These are phyloP conservation scores for Suillus ampliporus DNA, from an alignment of 768 basidiomycete genomes.

Conservation along the genomic window DNA sequence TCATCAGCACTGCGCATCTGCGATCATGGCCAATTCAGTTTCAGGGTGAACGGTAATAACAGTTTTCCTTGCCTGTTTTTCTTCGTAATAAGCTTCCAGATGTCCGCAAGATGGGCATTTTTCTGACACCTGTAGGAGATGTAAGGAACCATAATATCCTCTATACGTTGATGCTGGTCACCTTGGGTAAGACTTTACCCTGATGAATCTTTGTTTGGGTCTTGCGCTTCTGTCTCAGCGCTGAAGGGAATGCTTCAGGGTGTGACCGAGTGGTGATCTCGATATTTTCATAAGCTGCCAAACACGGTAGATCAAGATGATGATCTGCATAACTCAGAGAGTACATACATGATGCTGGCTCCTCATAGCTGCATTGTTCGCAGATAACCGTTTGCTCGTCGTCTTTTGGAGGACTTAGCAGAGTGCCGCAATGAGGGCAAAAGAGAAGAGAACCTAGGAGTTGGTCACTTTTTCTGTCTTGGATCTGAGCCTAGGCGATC, in stretches of 20 bases:
- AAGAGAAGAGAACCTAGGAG: slow-evolving; percentile 85
- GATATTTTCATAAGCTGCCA: slow-evolving; percentile 87
- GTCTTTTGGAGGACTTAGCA: slow-evolving; percentile 81
- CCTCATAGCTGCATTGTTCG: slow-evolving; percentile 86
- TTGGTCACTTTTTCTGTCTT: neutral
- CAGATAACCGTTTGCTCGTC: slow-evolving; percentile 79
- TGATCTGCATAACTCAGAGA: neutral
- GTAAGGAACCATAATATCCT: slow-evolving; percentile 2
- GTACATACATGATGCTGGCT: slow-evolving; percentile 86
- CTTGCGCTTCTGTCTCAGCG: slow-evolving; percentile 84
- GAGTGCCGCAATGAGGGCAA: slow-evolving; percentile 91
- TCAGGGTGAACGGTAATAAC: neutral
- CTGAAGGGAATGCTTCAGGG: slow-evolving; percentile 93
- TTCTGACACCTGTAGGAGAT: slow-evolving; percentile 71
- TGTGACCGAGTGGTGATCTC: slow-evolving; percentile 90
- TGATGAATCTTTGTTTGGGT: slow-evolving; percentile 86
- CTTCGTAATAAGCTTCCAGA: slow-evolving; percentile 85
- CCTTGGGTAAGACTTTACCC: slow-evolving; percentile 67
- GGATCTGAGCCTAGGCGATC: neutral
- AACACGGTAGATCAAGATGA: slow-evolving; percentile 4
- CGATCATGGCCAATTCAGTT: slow-evolving; percentile 2
- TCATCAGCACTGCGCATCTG: slow-evolving; percentile 92
- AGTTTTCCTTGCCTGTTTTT: slow-evolving; percentile 69
- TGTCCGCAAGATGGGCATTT: slow-evolving; percentile 89
- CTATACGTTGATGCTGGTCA: slow-evolving; percentile 49